Conservation (phyloP, 768 basidiomycete genomes). For the Collybia sp. region DNA sequence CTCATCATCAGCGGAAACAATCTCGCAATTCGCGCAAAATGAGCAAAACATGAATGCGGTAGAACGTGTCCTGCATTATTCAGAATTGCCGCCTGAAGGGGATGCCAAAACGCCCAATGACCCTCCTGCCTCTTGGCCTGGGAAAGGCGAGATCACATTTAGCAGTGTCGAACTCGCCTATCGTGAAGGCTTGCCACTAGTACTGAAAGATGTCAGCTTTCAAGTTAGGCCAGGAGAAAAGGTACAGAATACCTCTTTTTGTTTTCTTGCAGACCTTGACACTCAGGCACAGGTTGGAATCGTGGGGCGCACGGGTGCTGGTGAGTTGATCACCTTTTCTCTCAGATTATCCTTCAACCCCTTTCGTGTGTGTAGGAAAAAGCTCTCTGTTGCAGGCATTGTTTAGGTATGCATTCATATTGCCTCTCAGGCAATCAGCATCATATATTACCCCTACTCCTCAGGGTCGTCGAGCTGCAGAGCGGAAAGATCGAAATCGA, state of each 20-base stretch:
- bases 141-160: conserved; percentile 52
- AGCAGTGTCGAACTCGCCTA: conserved; percentile 51
- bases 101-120: conserved; percentile 35
- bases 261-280: not conserved
- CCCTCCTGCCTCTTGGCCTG: conserved; percentile 45
- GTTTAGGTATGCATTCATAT: conserved; percentile 34
- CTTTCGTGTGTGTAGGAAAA: conserved; percentile 14
- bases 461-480: conserved; percentile 55
- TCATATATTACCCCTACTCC: not conserved
- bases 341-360: too few species aligned
- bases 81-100: conserved; percentile 56
- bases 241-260: conserved; percentile 25
- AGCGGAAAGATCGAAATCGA: conserved; percentile 56
- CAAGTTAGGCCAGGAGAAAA: conserved; percentile 58
- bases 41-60: conserved; percentile 74
- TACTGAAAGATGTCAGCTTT: conserved; percentile 61
- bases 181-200: conserved; percentile 57
- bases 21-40: conserved; percentile 51
- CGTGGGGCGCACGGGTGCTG: conserved; percentile 43
- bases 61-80: conserved; percentile 65
- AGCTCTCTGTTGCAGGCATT: conserved; percentile 45
- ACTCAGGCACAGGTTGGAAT: conserved; percentile 32
- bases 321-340: conserved; percentile 10
- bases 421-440: not conserved
- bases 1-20: conserved; percentile 39